Evolutionary conservation across 1,139 yeast species (phyloP).

Genomic region (Blastobotrys persicus): DNA sequence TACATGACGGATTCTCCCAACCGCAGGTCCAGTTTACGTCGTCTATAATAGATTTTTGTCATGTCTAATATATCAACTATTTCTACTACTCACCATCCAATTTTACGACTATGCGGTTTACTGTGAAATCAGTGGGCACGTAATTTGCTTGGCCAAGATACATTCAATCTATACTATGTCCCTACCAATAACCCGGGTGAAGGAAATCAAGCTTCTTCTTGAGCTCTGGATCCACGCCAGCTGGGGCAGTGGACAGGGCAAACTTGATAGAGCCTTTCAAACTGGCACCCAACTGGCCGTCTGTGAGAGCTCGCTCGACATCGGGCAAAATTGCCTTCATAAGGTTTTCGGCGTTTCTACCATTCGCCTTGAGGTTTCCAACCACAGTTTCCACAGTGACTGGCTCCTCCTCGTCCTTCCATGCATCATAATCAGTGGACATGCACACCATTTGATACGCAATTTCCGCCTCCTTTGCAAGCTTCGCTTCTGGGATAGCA

Average conservation of each 20-base stretch:
- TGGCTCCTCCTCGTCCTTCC: conserved; percentile 94
- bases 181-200: conserved; percentile 86
- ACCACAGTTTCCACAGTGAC: conserved; percentile 96
- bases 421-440: conserved; percentile 98
- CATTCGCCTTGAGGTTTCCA: conserved; percentile 83
- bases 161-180: no score
- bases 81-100: no score
- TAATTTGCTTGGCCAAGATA: no score
- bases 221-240: conserved; percentile 69
- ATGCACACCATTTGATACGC: conserved; percentile 97
- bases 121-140: no score
- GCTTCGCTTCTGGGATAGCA: conserved; percentile 90
- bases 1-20: conserved; percentile 25
- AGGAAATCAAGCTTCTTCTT: conserved; percentile 78
- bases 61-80: no score
- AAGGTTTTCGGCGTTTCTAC: conserved; percentile 77
- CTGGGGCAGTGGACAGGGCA: conserved; percentile 77
- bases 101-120: no score
- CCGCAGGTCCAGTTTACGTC: conserved; percentile 13
- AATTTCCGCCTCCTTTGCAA: conserved; percentile 96
- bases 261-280: conserved; percentile 75
- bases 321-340: conserved; percentile 67
- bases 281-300: conserved; percentile 64
- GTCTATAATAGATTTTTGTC: conserved; percentile 9
- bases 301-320: conserved; percentile 59